These are phyloP conservation scores for Litsea cubeba DNA, from an alignment of 164 flowering plant genomes.

Conservation along the genomic window DNA sequence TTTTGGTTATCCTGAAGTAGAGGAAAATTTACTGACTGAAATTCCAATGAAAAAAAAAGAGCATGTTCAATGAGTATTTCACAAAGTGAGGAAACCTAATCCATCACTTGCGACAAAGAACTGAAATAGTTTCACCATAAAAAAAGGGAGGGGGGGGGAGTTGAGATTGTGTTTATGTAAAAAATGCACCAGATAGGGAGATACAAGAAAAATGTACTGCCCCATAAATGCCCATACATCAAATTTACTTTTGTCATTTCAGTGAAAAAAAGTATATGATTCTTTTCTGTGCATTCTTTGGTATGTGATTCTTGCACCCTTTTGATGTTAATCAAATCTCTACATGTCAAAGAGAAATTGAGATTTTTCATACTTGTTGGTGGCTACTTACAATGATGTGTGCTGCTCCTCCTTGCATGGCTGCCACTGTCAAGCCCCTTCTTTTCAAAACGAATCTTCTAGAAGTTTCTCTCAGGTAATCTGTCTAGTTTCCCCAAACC, in stretches of 20 bases:
- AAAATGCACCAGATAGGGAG: too few species aligned
- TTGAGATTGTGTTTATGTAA: too few species aligned
- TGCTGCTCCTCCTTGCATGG: conserved; percentile 26
- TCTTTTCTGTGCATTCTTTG: not conserved
- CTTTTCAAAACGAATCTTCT: conserved; percentile 28
- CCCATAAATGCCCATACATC: not conserved
- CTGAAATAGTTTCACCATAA: too few species aligned
- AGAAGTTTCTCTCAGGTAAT: conserved; percentile 32
- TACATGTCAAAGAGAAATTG: not conserved
- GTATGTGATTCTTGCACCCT: not conserved
- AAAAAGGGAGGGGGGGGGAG: too few species aligned
- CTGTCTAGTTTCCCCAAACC: conserved; percentile 49
- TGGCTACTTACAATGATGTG: conserved; percentile 1
- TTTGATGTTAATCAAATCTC: not conserved
- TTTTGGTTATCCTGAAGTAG: not conserved
- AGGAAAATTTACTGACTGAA: too few species aligned
- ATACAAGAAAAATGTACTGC: too few species aligned
- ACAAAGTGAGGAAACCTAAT: not conserved
- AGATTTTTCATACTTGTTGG: not conserved
- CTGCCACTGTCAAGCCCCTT: conserved; percentile 21
- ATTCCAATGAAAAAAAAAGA: not conserved
- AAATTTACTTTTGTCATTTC: not conserved
- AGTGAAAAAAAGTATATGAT: not conserved
- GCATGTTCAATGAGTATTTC: not conserved
- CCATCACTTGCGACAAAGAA: too few species aligned